These are phyloP conservation scores for Beauveria medogensis DNA, from an alignment of 2,329 filamentous ascomycete species.

Conservation along the genomic window DNA sequence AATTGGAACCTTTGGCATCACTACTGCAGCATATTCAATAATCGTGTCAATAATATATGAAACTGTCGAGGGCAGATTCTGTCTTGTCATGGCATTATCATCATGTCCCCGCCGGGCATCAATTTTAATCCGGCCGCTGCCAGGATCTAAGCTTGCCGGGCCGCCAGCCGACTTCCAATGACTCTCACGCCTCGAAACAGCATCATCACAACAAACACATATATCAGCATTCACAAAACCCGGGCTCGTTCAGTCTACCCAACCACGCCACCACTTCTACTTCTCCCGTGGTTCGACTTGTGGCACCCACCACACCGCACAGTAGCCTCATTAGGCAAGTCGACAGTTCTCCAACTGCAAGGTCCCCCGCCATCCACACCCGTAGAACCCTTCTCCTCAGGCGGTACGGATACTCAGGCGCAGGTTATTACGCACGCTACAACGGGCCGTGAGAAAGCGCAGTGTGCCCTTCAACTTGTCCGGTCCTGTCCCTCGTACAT, in stretches of 20 bases:
- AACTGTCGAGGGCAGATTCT: background rate
- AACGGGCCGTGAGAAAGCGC: conserved; percentile 9
- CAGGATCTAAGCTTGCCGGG: background rate
- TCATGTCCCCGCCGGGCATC: background rate
- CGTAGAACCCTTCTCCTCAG: background rate
- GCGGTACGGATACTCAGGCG: background rate
- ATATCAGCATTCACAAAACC: background rate
- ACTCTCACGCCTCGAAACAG: background rate
- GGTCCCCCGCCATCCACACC: background rate
- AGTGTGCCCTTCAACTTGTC: background rate
- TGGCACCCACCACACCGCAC: background rate
- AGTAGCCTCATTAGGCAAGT: conserved; percentile 10
- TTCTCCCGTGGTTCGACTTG: background rate
- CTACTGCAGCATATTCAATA: background rate
- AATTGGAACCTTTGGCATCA: background rate
- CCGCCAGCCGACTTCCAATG: background rate
- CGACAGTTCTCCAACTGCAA: background rate
- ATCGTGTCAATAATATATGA: too few relatives aligned
- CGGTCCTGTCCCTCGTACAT: conserved; percentile 2
- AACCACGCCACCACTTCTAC: background rate
- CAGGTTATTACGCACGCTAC: background rate
- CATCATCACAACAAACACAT: background rate
- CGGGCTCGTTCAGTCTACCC: background rate
- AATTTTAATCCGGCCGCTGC: conserved; percentile 3
- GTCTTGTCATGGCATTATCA: background rate